Conservation (phyloP, 2,329 filamentous ascomycete genomes). For the Hymenoscyphus infarciens region DNA sequence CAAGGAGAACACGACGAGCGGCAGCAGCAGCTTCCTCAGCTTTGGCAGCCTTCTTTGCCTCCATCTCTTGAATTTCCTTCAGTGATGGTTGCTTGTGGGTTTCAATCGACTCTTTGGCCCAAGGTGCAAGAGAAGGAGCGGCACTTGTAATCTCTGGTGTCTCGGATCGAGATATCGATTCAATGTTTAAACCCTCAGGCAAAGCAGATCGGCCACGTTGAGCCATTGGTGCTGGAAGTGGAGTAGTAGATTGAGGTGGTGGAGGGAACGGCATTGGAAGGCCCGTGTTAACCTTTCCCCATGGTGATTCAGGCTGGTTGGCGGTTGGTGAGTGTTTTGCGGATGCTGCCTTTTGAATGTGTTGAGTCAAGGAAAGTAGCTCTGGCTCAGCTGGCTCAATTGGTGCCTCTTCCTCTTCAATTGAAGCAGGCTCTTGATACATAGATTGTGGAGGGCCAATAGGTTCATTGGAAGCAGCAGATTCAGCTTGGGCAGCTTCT, state of each 20-base stretch:
- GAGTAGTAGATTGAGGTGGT: constrained; percentile 68
- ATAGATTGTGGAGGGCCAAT: constrained; percentile 28
- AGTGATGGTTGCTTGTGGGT: constrained; percentile 82
- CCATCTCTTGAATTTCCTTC: constrained; percentile 94
- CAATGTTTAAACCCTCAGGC: constrained; percentile 64
- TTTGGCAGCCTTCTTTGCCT: constrained; percentile 89
- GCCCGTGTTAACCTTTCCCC: constrained; percentile 58
- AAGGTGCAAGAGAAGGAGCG: constrained; percentile 79
- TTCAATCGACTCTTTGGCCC: constrained; percentile 82
- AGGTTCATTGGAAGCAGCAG: constrained; percentile 35
- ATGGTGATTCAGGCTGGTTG: constrained; percentile 47
- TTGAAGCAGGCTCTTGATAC: constrained; percentile 19
- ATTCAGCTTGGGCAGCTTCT: constrained; percentile 32
- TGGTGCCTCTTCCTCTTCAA: constrained; percentile 33
- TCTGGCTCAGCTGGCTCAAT: constrained; percentile 39
- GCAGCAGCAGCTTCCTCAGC: constrained; percentile 77
- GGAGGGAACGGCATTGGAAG: constrained; percentile 74
- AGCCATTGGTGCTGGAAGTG: constrained; percentile 82
- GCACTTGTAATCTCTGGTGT: constrained; percentile 59
- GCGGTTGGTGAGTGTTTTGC: constrained; percentile 53
- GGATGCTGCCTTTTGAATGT: constrained; percentile 72
- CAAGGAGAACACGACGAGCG: constrained; percentile 70
- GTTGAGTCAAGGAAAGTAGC: constrained; percentile 71
- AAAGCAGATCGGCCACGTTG: constrained; percentile 81
- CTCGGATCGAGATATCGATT: constrained; percentile 70